Percentiles rank a stretch among this genome's conserved stretches.
Evolutionary conservation across 768 basidiomycete species (phyloP).

Genomic region (Hygrocybe punicea): DNA sequence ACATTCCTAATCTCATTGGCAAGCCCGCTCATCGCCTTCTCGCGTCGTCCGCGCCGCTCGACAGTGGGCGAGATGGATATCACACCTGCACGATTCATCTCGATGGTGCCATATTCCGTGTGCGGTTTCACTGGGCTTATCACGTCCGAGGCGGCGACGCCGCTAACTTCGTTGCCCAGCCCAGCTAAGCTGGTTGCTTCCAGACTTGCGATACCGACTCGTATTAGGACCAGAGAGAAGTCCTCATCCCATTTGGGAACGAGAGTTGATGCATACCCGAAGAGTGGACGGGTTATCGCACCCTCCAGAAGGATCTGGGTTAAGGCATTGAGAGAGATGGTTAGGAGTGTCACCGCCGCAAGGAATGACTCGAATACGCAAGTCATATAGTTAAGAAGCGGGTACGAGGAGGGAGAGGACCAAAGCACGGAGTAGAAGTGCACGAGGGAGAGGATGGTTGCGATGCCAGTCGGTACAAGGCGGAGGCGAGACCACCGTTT

Average conservation of each 20-base stretch:
- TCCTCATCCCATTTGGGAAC: constrained; percentile 56
- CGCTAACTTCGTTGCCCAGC: constrained; percentile 69
- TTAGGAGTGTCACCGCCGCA: constrained; percentile 53
- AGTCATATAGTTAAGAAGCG: constrained; percentile 70
- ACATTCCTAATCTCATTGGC: constrained; percentile 48
- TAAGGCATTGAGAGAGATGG: constrained; percentile 56
- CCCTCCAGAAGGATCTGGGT: constrained; percentile 67
- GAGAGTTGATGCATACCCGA: constrained; percentile 44
- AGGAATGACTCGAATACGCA: constrained; percentile 68
- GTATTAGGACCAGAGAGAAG: constrained; percentile 65
- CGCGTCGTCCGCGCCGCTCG: constrained; percentile 8
- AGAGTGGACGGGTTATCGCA: constrained; percentile 54
- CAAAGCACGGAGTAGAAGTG: constrained; percentile 69
- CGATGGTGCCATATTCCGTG: constrained; percentile 26
- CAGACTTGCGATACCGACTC: constrained; percentile 70
- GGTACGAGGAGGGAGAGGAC: constrained; percentile 44
- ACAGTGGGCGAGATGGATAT: constrained; percentile 25
- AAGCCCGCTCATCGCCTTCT: constrained; percentile 39
- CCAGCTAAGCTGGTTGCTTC: constrained; percentile 72
- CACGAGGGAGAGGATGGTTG: constrained; percentile 53
- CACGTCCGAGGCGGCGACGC: constrained; percentile 31
- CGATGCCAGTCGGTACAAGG: constrained; percentile 65
- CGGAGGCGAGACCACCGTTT: constrained; percentile 63
- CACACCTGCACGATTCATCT: constrained; percentile 33
- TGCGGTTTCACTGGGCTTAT: background rate